phyloP scores from a whole-genome alignment of 2,329 filamentous ascomycete species.

The Aspergillus carbonarius region DNA sequence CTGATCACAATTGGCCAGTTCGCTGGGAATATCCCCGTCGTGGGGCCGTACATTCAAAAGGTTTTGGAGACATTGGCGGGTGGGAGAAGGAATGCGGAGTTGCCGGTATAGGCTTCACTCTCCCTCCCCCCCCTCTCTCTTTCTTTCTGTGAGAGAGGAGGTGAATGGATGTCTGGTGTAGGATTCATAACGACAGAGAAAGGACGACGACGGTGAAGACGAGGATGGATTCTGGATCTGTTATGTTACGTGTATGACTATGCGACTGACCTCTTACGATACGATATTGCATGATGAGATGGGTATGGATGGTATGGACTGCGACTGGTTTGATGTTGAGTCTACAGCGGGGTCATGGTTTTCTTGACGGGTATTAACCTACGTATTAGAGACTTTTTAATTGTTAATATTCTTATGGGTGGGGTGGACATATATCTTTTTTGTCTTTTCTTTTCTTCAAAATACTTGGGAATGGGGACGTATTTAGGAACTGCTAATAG shows the following conservation, averaged over 20 bases:
- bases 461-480: background rate
- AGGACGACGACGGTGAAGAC: background rate
- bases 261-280: background rate
- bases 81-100: slow-evolving; percentile 69
- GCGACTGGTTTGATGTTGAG: background rate
- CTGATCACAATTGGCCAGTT: slow-evolving; percentile 88
- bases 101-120: slow-evolving; percentile 44
- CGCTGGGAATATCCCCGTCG: slow-evolving; percentile 76
- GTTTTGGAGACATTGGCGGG: slow-evolving; percentile 69
- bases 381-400: background rate
- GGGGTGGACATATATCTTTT: background rate
- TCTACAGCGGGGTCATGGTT: background rate
- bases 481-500: no score
- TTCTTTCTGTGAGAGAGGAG: background rate
- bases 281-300: background rate
- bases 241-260: background rate
- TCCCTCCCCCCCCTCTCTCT: background rate
- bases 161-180: background rate
- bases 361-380: background rate
- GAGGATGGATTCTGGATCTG: background rate
- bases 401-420: background rate
- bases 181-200: background rate
- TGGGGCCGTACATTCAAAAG: slow-evolving; percentile 81
- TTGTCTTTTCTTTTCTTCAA: no score
- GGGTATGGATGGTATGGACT: background rate